Evolutionary conservation across 1,139 yeast species (phyloP).

Genomic region (Magnusiomyces fungicola): DNA sequence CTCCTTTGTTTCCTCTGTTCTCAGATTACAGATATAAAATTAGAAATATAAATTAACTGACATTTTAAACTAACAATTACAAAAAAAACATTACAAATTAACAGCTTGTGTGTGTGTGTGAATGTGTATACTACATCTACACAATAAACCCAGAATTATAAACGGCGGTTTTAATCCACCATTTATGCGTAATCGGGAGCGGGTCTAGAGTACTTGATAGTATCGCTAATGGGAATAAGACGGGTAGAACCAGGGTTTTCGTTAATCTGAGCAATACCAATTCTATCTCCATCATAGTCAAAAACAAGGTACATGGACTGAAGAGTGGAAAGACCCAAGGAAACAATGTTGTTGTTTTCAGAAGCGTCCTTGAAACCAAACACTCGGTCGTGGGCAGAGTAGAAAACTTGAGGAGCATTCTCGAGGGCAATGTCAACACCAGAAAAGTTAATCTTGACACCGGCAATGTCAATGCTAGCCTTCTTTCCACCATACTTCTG

Average conservation of each 20-base stretch:
- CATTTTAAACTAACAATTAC: no score
- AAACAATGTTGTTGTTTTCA: background rate
- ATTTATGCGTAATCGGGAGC: background rate
- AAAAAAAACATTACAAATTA: no score
- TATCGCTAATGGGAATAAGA: background rate
- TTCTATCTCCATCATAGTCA: slow-evolving; percentile 2
- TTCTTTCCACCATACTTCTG: background rate
- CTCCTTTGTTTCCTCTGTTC: no score
- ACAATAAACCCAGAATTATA: no score
- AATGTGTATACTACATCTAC: no score
- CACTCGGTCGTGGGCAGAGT: background rate
- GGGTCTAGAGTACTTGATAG: background rate
- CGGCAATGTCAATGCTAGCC: background rate
- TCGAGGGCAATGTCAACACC: background rate
- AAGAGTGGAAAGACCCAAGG: background rate
- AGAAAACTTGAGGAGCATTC: background rate
- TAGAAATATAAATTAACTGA: no score
- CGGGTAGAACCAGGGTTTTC: background rate
- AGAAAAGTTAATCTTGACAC: background rate
- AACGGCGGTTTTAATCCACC: no score
- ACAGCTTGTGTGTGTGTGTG: no score
- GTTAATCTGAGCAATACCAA: slow-evolving; percentile 1
- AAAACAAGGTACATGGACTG: slow-evolving; percentile 3
- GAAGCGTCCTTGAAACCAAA: background rate
- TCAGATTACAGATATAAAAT: no score